Conservation (phyloP, 176 grass and related monocot genomes). For the Oryza brachyantha region DNA sequence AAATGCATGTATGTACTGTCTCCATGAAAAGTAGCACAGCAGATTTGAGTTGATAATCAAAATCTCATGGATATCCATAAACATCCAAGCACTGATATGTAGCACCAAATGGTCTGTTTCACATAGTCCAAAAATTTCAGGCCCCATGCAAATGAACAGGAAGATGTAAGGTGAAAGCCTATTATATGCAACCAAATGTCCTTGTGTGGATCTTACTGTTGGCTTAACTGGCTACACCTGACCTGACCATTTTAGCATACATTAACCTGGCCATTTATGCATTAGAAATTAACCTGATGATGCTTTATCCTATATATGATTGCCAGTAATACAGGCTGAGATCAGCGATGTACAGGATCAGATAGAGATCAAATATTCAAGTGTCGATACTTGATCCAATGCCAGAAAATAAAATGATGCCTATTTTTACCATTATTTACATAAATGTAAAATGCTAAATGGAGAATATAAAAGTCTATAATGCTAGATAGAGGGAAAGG, state of each 20-base stretch:
- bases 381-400: not conserved
- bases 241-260: not conserved
- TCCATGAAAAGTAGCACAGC: not conserved
- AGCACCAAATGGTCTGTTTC: not conserved
- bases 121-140: conserved; percentile 25
- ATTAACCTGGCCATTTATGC: not conserved
- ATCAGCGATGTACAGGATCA: not conserved
- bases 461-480: not conserved
- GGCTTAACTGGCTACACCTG: not conserved
- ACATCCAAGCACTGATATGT: conserved; percentile 7
- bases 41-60: not conserved
- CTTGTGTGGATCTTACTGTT: not conserved
- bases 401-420: not conserved
- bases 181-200: not conserved
- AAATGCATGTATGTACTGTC: not conserved
- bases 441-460: conserved; percentile 8
- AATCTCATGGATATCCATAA: not conserved
- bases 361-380: not conserved
- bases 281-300: not conserved
- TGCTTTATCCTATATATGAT: not conserved
- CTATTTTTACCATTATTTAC: not conserved
- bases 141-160: not conserved
- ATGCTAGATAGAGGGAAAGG: not conserved
- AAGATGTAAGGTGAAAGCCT: not conserved
- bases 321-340: not conserved